These are phyloP conservation scores for Acrodontium crateriforme DNA, from an alignment of 2,329 filamentous ascomycete genomes.

Conservation along the genomic window DNA sequence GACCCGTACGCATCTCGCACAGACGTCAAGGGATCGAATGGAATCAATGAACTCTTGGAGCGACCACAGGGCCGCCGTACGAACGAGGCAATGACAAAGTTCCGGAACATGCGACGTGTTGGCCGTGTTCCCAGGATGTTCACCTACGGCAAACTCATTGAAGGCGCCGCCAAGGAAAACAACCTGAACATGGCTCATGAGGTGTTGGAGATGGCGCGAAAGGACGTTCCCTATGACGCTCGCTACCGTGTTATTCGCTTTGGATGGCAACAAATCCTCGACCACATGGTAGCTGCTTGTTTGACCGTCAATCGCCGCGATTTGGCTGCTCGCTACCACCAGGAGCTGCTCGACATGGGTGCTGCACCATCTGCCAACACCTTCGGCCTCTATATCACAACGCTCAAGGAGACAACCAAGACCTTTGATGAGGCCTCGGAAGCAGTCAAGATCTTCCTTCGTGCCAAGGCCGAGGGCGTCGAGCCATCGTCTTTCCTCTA, in stretches of 20 bases:
- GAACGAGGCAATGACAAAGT: constrained; percentile 66
- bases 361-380: constrained; percentile 91
- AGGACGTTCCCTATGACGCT: constrained; percentile 70
- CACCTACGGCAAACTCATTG: constrained; percentile 91
- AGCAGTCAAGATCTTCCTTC: constrained; percentile 92
- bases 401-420: constrained; percentile 89
- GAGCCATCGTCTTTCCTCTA: constrained; percentile 95
- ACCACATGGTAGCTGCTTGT: constrained; percentile 90
- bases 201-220: constrained; percentile 75
- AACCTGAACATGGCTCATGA: constrained; percentile 74
- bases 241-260: constrained; percentile 83
- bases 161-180: constrained; percentile 73
- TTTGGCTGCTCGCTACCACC: constrained; percentile 74
- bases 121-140: constrained; percentile 90
- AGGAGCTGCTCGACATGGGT: constrained; percentile 82
- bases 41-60: constrained; percentile 83
- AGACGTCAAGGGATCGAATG: constrained; percentile 83
- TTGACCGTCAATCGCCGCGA: constrained; percentile 69
- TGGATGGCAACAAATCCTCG: constrained; percentile 90
- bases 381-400: constrained; percentile 98
- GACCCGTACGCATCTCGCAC: constrained; percentile 85
- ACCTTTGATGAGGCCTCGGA: constrained; percentile 96
- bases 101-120: constrained; percentile 85
- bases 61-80: constrained; percentile 57
- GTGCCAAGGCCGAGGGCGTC: constrained; percentile 83